These are phyloP conservation scores for Candida chauliodis DNA, from an alignment of 805 yeast species.

Conservation along the genomic window DNA sequence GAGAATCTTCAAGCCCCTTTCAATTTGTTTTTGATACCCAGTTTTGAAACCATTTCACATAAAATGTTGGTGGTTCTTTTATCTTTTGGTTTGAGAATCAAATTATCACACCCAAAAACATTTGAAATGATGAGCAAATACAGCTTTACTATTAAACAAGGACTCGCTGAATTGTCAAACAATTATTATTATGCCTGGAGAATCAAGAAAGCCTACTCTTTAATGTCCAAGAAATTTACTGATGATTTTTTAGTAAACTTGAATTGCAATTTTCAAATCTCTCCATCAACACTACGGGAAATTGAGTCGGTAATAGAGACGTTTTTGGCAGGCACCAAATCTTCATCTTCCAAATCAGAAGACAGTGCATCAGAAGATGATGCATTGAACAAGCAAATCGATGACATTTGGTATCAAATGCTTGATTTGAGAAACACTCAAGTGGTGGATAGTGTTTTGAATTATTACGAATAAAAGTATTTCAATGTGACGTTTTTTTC, in stretches of 20 bases:
- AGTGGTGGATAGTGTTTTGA: not conserved
- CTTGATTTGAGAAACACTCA: not conserved
- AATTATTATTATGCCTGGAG: constrained; percentile 2
- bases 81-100: not conserved
- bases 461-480: not conserved
- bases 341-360: no score
- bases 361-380: not conserved
- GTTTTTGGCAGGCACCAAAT: not conserved
- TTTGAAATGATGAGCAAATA: not conserved
- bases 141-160: not conserved
- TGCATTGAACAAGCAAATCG: constrained; percentile 1
- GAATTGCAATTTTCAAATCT: not conserved
- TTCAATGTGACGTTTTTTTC: not conserved
- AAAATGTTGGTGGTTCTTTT: not conserved
- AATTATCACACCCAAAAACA: not conserved
- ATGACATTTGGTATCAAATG: constrained; percentile 2
- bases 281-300: not conserved
- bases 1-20: not conserved
- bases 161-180: not conserved
- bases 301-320: not conserved
- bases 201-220: not conserved
- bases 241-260: not conserved
- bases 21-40: not conserved
- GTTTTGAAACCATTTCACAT: constrained; percentile 1
- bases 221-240: not conserved